A percentile compares a stretch with the other conserved stretches of the same genome.
Conservation (phyloP, 75 land plant genomes). For the Larix kaempferi region DNA sequence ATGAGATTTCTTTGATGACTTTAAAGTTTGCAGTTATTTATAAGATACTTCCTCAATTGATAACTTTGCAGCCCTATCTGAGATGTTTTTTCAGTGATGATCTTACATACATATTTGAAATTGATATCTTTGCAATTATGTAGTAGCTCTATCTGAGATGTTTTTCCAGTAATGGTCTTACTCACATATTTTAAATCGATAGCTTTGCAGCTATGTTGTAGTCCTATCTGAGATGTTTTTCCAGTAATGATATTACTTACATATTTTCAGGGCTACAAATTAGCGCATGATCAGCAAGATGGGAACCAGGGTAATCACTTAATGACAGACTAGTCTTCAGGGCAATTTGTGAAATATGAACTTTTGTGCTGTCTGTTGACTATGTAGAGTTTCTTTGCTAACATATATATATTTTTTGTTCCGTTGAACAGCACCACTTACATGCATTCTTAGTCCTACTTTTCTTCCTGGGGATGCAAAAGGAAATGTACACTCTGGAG, state of each 20-base stretch:
- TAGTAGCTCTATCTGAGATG: neutral
- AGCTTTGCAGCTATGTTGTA: neutral
- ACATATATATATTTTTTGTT: neutral
- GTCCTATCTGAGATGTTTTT: neutral
- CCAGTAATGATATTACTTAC: neutral
- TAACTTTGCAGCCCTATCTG: neutral
- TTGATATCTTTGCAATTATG: neutral
- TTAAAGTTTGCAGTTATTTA: too few species aligned
- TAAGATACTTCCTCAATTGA: too few species aligned
- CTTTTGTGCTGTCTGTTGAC: neutral
- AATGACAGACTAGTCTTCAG: neutral
- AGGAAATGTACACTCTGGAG: slow-evolving; percentile 85
- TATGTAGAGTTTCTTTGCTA: neutral
- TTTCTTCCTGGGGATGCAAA: slow-evolving; percentile 16
- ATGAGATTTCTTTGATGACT: too few species aligned
- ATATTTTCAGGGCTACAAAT: slow-evolving; percentile 7
- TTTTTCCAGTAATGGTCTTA: neutral
- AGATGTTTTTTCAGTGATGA: neutral
- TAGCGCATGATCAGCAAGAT: neutral
- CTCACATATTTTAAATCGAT: neutral
- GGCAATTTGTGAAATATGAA: neutral
- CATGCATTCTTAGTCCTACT: slow-evolving; percentile 23
- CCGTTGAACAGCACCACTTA: slow-evolving; percentile 16
- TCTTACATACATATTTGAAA: neutral
- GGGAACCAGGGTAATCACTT: slow-evolving; percentile 8